Evolutionary conservation across 1,139 yeast species (phyloP), one percentile per base, ranked within the genome.

Genomic region (Saccharomyces pastorianus): DNA sequence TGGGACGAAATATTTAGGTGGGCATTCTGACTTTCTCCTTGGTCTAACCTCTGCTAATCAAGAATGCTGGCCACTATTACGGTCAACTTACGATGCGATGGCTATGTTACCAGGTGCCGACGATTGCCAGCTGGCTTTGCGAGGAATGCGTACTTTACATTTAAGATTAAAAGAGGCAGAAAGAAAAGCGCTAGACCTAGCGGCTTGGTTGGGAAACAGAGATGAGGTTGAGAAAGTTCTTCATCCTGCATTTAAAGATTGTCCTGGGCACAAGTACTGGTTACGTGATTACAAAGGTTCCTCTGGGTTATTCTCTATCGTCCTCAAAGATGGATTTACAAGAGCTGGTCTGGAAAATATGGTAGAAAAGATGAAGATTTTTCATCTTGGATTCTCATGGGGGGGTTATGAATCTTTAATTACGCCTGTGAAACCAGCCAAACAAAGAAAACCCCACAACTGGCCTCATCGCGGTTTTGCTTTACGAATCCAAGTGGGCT

Each of bases 1-100:
- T 27, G 58, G 58, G 14, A 53, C 58, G 14, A 55, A 55, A 32
- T 55, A 55, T 32, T 31, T 55, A 4, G 58, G 58, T 11, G 58
- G 58, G n/a, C 58, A 55, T 25, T 55, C 58, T 1, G 58, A 55
- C 29, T 26, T 55, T 4, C 55, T 55, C 9, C 31, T 55, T 17
- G 58, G 58, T 14, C 13, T 55, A 14, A 34, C 52, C 11, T 48
- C 52, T 44, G 58, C 58, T 31, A 55, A 51, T 46, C 31, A 38
- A 23, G 47, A 47, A n/a, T 44, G 51, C 26, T 55, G 54, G 53
- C 55, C 58, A 20, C 29, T 41, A 14, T 48, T 55, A 17, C 44
- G 56, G 17, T 17, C 34, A 8, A 55, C 58, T 11, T 55, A 55
- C 26, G 52, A 50, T 11, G 42, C 47, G 7, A 17, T 53, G 17